Evolutionary conservation across 495 filamentous ascomycete genomes (phyloP).

Genomic region (Talaromyces trachyspermus): DNA sequence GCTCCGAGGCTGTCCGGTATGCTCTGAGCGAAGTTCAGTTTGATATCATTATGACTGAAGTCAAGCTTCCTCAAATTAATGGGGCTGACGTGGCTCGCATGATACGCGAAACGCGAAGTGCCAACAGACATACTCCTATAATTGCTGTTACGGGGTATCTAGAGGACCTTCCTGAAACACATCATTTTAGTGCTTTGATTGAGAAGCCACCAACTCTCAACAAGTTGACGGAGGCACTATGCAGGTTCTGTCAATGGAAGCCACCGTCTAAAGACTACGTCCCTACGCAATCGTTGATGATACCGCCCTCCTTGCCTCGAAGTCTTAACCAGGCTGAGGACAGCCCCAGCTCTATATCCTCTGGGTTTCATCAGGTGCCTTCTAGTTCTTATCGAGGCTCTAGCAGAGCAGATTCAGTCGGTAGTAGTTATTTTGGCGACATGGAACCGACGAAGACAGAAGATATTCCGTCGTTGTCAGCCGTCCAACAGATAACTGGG

Average conservation of each 20-base stretch:
- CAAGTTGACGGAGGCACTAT: constrained; percentile 79
- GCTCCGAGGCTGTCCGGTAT: constrained; percentile 82
- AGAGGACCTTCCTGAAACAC: constrained; percentile 86
- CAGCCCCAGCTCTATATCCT: constrained; percentile 78
- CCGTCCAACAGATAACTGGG: constrained; percentile 68
- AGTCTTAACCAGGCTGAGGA: constrained; percentile 59
- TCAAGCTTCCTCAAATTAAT: constrained; percentile 87
- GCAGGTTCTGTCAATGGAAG: constrained; percentile 88
- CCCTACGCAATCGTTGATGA: constrained; percentile 40
- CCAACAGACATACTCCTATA: constrained; percentile 90
- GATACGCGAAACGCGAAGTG: constrained; percentile 91
- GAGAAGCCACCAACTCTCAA: constrained; percentile 90
- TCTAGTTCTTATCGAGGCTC: constrained; percentile 69
- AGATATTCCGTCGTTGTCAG: constrained; percentile 71
- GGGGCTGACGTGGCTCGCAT: constrained; percentile 93
- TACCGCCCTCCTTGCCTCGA: constrained; percentile 54
- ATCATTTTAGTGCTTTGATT: constrained; percentile 90
- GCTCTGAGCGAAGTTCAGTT: constrained; percentile 88
- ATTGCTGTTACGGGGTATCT: constrained; percentile 96
- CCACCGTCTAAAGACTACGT: constrained; percentile 51
- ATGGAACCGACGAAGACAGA: constrained; percentile 73
- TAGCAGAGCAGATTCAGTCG: constrained; percentile 77
- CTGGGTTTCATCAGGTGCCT: constrained; percentile 59
- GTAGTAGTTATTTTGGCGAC: constrained; percentile 79
- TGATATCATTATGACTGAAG: constrained; percentile 97